A percentile compares a stretch with the other conserved stretches of the same genome.
Evolutionary conservation across 2,329 filamentous ascomycete species (phyloP).

Genomic region (Hyphodiscus sp.): DNA sequence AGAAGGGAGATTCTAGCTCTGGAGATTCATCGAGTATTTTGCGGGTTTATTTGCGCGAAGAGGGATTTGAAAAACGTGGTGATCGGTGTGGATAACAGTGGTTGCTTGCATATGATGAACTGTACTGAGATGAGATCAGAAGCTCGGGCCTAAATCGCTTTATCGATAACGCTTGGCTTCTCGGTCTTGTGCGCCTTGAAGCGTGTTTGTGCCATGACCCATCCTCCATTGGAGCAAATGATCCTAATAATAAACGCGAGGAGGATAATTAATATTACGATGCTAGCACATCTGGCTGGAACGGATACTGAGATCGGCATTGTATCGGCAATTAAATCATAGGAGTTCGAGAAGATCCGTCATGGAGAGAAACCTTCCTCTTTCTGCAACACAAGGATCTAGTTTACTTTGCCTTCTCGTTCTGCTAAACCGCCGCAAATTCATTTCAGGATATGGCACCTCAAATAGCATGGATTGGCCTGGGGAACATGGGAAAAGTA

Average conservation of each 20-base stretch:
- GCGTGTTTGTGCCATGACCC: no score
- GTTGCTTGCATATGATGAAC: neutral
- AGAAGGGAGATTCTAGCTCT: constrained; percentile 1
- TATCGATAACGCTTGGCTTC: no score
- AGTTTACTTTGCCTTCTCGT: neutral
- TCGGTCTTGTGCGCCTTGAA: no score
- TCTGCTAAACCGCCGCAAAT: no score
- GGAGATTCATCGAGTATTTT: constrained; percentile 9
- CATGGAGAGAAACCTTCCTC: neutral
- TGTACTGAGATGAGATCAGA: no score
- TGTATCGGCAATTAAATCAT: no score
- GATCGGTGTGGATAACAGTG: constrained; percentile 2
- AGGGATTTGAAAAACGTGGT: constrained; percentile 5
- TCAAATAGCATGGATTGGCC: constrained; percentile 69
- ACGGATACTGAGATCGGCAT: no score
- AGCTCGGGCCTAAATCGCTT: neutral
- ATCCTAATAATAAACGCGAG: no score
- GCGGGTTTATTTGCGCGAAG: neutral
- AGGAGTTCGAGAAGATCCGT: no score
- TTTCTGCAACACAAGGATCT: neutral
- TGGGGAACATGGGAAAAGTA: constrained; percentile 83
- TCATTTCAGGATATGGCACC: constrained; percentile 40
- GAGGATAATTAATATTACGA: no score
- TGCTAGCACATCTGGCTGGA: neutral
- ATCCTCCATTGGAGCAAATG: no score